These are phyloP conservation scores for Penicillium cataractarum DNA, from an alignment of 495 filamentous ascomycete genomes.

Conservation along the genomic window DNA sequence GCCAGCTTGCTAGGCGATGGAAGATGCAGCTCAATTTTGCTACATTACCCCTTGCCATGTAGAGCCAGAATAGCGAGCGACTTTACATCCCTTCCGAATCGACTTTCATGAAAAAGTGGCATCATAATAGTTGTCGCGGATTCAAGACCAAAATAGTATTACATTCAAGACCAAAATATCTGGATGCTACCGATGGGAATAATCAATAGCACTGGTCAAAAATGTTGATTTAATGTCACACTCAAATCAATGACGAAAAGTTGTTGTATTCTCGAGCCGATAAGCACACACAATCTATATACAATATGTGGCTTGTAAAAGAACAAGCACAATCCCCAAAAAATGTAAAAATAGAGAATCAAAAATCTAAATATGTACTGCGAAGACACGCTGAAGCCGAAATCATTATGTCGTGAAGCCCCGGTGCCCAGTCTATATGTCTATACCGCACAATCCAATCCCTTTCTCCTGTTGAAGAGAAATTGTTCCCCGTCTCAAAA, in stretches of 20 bases:
- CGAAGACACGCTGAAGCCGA: slow-evolving; percentile 12
- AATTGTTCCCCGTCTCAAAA: not conserved
- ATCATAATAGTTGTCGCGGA: not conserved
- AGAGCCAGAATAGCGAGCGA: no score
- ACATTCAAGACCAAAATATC: no score
- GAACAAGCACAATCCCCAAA: not conserved
- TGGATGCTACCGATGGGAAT: no score
- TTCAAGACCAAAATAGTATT: not conserved
- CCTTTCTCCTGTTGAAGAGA: slow-evolving; percentile 1
- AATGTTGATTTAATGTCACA: no score
- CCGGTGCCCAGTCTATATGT: slow-evolving; percentile 1
- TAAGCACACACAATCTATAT: slow-evolving; percentile 9
- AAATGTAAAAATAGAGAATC: slow-evolving; percentile 9
- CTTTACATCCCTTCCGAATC: not conserved
- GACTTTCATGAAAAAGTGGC: no score
- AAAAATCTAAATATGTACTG: slow-evolving; percentile 10
- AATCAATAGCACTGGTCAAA: no score
- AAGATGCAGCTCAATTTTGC: not conserved
- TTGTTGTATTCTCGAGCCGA: not conserved
- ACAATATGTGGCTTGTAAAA: slow-evolving; percentile 8
- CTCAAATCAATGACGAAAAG: no score
- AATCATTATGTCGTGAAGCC: slow-evolving; percentile 26
- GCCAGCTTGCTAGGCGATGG: slow-evolving; percentile 6
- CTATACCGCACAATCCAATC: not conserved
- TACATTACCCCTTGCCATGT: no score